These are phyloP conservation scores for Clavariopsis aquatica DNA, from an alignment of 495 filamentous ascomycete species.

Conservation along the genomic window DNA sequence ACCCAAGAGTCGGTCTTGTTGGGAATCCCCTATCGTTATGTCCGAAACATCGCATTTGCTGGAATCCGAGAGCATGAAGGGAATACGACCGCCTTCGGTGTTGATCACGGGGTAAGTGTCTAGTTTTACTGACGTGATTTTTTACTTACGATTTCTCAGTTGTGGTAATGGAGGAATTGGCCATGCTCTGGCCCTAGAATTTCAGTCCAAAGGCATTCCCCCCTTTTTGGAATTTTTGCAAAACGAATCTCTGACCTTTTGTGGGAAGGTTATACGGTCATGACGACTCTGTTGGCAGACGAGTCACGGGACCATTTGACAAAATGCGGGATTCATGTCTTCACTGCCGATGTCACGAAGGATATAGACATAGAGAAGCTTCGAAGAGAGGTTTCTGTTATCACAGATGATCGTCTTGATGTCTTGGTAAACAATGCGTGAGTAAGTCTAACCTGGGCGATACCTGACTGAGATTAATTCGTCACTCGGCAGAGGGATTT, in stretches of 20 bases:
- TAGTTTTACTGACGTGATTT: background rate
- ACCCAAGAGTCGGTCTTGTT: background rate
- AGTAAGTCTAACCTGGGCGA: background rate
- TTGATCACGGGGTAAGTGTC: background rate
- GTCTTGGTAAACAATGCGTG: slow-evolving; percentile 3
- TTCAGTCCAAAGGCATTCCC: background rate
- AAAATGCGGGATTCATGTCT: background rate
- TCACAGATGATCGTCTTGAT: background rate
- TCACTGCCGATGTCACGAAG: background rate
- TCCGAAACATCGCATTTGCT: background rate
- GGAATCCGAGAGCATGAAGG: background rate
- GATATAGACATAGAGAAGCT: background rate
- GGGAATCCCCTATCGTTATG: background rate
- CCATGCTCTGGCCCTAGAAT: background rate
- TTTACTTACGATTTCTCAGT: background rate
- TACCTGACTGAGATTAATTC: background rate
- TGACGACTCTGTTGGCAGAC: background rate
- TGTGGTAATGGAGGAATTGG: slow-evolving; percentile 2
- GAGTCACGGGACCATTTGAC: background rate
- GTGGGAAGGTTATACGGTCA: background rate
- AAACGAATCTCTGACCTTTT: background rate
- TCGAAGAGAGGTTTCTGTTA: background rate
- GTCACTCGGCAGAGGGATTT: background rate
- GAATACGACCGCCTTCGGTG: background rate
- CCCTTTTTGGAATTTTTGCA: background rate